Evolutionary conservation across 1,284 basidiomycete species (phyloP), one percentile per base, ranked within the genome.

Genomic region (Leccinum pachyderme): DNA sequence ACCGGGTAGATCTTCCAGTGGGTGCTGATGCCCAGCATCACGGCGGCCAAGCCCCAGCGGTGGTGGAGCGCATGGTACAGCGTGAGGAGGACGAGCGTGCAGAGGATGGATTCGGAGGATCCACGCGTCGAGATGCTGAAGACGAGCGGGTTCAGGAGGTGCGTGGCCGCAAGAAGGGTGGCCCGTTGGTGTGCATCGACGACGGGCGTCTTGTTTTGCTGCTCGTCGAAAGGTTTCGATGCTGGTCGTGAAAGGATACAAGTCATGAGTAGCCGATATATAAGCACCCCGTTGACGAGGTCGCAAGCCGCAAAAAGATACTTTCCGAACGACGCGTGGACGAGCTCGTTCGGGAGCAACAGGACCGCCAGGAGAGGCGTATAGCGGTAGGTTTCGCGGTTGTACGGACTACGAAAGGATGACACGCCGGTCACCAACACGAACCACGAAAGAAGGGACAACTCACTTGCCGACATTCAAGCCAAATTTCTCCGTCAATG

Each of bases 1-100:
- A 93, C 79, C 0, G 97, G 97, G 67, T 95, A 99, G 54, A 98
- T 91, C 74, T 98, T 98, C 89, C 93, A 95, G 66, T 95, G 93
- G 0, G 93, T 86, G 52, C 90, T 86, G 33, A 93, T 59, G 0
- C 93, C 95, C 27, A 95, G 77, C 47, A 87, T 64, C 0, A 89
- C 63, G 0, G 92, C 94, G 0, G 91, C 82, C 1, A 70, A 57
- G 51, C 79, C 77, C 82, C 86, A 89, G 43, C 73, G 71, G 5
- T 72, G 72, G 29, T 74, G 79, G 59, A 84, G 73, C 12, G 80
- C 80, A 47, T 73, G 77, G 68, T 83, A 82, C n/a, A 97, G 73
- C 0, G 89, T 87, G 31, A 82, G 73, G 28, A 98, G 80, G 39
- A 98, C 89, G 54, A 95, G 77, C 2, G 92, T 77, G 18, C 89